phyloP scores from a whole-genome alignment of 192 early-diverging fungal genomes.

The Martensiomyces pterosporus region DNA sequence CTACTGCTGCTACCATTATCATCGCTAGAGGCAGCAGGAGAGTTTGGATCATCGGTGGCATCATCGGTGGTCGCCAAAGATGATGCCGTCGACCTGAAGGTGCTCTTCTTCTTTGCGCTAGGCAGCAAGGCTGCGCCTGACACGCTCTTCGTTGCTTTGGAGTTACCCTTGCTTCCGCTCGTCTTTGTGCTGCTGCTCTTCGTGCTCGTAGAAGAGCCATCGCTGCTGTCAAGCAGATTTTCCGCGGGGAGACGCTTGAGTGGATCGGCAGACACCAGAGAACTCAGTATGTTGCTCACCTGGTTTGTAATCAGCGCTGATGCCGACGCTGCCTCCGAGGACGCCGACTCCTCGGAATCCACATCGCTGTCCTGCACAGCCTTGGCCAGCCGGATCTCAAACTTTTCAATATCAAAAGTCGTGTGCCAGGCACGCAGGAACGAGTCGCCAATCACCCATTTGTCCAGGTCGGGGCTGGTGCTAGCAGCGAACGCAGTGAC shows the following conservation, averaged over 20 bases:
- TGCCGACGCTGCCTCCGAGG: slow-evolving; percentile 2
- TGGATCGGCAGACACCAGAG: background rate
- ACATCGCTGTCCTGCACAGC: slow-evolving; percentile 20
- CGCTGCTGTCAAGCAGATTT: too few species aligned
- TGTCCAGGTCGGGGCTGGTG: slow-evolving; percentile 46
- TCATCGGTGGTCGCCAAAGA: too few species aligned
- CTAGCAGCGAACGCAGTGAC: slow-evolving; percentile 60
- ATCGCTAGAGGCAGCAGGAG: too few species aligned
- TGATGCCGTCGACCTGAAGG: too few species aligned
- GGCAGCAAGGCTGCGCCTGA: too few species aligned
- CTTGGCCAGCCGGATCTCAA: slow-evolving; percentile 36
- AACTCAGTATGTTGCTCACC: slow-evolving; percentile 3
- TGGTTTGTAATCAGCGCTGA: slow-evolving; percentile 12
- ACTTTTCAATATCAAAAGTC: slow-evolving; percentile 38
- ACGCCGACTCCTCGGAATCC: background rate
- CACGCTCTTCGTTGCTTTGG: too few species aligned
- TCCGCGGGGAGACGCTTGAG: background rate
- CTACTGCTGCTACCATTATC: too few species aligned
- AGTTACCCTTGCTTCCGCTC: too few species aligned
- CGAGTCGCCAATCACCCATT: slow-evolving; percentile 53
- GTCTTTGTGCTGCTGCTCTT: too few species aligned
- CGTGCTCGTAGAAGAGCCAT: too few species aligned
- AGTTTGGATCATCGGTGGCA: too few species aligned
- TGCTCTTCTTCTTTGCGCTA: too few species aligned
- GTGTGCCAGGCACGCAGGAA: slow-evolving; percentile 51